These are phyloP conservation scores for Stereum hirsutum DNA, from an alignment of 1,284 basidiomycete genomes.

Conservation along the genomic window DNA sequence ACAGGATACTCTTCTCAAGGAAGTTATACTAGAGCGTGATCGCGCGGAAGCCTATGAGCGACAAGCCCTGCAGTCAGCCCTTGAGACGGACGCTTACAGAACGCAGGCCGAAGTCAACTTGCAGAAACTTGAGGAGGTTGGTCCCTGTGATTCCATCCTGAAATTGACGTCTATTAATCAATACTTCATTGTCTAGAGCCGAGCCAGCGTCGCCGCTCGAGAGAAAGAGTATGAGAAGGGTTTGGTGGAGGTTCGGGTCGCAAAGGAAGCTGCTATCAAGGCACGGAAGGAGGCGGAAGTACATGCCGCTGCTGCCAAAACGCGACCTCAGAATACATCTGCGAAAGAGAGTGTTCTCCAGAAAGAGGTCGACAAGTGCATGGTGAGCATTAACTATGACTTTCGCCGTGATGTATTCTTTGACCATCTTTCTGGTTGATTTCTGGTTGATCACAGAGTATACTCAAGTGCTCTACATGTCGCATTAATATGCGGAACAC, in stretches of 20 bases:
- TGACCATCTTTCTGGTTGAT: not conserved
- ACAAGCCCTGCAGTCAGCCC: too few species aligned
- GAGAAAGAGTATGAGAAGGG: not conserved
- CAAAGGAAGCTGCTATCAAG: constrained; percentile 33
- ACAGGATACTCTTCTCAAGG: too few species aligned
- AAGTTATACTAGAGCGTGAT: too few species aligned
- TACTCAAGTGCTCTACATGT: constrained; percentile 92
- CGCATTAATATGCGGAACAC: constrained; percentile 77
- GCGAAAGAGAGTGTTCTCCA: constrained; percentile 32
- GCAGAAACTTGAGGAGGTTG: too few species aligned
- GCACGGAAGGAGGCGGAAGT: constrained; percentile 40
- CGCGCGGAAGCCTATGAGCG: too few species aligned
- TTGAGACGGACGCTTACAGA: too few species aligned
- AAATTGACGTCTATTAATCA: too few species aligned
- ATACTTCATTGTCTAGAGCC: not conserved
- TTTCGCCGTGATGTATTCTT: too few species aligned
- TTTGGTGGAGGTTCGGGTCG: not conserved
- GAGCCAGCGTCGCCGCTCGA: too few species aligned
- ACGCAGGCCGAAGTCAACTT: too few species aligned
- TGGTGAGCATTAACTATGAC: constrained; percentile 42
- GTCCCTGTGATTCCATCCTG: too few species aligned
- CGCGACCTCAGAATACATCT: constrained; percentile 19
- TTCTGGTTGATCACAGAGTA: constrained; percentile 38
- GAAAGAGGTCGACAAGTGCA: constrained; percentile 50
- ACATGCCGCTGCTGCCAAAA: constrained; percentile 35